Percentiles rank a stretch among this genome's conserved stretches.
phyloP scores from a whole-genome alignment of 805 yeast species.

The Pichia pseudocactophila region DNA sequence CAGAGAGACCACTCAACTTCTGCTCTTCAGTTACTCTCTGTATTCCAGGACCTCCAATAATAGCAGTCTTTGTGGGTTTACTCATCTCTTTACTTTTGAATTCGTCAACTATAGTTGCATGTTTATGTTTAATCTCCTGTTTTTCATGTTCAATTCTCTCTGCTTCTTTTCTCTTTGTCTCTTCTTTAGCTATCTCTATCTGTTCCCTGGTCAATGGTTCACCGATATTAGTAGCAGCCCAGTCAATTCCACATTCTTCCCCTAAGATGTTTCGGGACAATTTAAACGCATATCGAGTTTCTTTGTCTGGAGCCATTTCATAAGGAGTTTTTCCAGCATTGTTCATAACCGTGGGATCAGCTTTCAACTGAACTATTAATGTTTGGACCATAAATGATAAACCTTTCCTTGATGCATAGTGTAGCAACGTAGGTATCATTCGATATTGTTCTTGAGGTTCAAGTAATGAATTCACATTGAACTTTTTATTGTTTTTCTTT shows the following conservation, averaged over 20 bases:
- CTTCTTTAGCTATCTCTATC: conserved; percentile 31
- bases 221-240: conserved; percentile 47
- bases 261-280: conserved; percentile 60
- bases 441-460: conserved; percentile 45
- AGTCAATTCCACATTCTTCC: conserved; percentile 65
- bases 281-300: conserved; percentile 51
- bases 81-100: conserved; percentile 1
- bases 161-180: neutral
- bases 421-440: conserved; percentile 65
- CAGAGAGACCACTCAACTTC: conserved; percentile 54
- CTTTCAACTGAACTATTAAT: conserved; percentile 53
- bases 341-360: conserved; percentile 57
- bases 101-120: conserved; percentile 6
- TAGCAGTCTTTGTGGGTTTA: neutral
- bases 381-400: conserved; percentile 57
- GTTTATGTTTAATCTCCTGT: conserved; percentile 4
- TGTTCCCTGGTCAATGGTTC: conserved; percentile 49
- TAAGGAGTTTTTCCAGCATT: conserved; percentile 53
- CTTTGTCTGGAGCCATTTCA: conserved; percentile 47
- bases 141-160: neutral
- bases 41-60: conserved; percentile 2
- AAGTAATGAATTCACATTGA: conserved; percentile 40
- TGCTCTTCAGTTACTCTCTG: conserved; percentile 24
- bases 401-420: conserved; percentile 66
- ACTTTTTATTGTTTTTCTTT: conserved; percentile 40